phyloP scores from a whole-genome alignment of 345 rosid genomes.

The Aethionema arabicum region DNA sequence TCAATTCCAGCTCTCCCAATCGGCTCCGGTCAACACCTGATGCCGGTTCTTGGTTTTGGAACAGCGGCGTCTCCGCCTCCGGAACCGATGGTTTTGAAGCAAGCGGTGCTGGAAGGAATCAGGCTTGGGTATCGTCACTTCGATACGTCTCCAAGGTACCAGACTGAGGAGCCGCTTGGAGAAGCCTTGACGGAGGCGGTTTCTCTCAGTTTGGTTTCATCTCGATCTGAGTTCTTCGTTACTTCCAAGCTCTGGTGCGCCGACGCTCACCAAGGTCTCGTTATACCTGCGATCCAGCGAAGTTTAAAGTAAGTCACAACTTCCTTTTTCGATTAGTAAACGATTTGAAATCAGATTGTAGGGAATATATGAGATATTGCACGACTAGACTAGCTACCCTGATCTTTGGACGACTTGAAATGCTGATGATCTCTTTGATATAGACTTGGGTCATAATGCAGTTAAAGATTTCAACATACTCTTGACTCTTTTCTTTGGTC shows the following conservation, averaged over 20 bases:
- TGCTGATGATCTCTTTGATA: no score
- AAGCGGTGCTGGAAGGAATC: constrained; percentile 42
- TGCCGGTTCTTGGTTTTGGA: constrained; percentile 52
- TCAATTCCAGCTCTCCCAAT: constrained; percentile 21
- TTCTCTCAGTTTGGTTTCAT: constrained; percentile 37
- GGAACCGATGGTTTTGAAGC: constrained; percentile 23
- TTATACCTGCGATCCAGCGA: constrained; percentile 48
- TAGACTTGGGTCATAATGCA: no score
- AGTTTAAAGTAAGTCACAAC: constrained; percentile 35
- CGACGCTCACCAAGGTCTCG: constrained; percentile 52
- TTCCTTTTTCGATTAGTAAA: neutral
- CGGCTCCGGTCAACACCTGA: constrained; percentile 25
- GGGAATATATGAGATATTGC: neutral
- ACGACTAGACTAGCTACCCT: no score
- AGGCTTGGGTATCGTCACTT: constrained; percentile 66
- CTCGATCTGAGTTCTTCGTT: constrained; percentile 54
- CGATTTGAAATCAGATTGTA: neutral
- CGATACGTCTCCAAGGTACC: constrained; percentile 59
- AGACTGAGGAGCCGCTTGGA: constrained; percentile 54
- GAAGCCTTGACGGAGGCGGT: constrained; percentile 55
- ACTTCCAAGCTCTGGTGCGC: constrained; percentile 63
- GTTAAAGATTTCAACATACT: no score
- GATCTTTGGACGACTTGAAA: neutral
- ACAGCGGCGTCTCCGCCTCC: constrained; percentile 38
- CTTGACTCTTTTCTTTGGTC: no score